A percentile compares a stretch with the other conserved stretches of the same genome.
These are phyloP conservation scores for Scedosporium aurantiacum DNA, from an alignment of 2,329 filamentous ascomycete genomes.

Conservation along the genomic window DNA sequence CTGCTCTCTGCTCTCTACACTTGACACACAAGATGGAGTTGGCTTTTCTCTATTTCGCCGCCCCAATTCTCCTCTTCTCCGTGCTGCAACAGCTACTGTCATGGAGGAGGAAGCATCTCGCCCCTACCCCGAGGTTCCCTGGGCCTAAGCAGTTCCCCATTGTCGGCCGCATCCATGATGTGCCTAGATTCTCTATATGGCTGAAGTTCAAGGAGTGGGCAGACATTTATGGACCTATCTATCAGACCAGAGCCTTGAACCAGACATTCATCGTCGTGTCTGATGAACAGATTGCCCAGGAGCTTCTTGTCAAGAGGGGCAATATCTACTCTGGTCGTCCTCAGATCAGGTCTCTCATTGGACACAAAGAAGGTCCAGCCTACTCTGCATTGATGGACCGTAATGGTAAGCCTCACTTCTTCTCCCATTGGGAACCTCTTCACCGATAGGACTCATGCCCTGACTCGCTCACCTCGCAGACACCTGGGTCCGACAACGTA, in stretches of 20 bases:
- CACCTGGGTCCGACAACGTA: conserved; percentile 35
- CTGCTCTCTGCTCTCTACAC: no score
- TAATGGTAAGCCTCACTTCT: conserved; percentile 24
- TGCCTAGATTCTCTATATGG: conserved; percentile 35
- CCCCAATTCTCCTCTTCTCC: no score
- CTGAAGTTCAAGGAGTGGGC: conserved; percentile 40
- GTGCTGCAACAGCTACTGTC: no score
- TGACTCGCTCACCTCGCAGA: conserved; percentile 16
- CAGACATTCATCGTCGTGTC: conserved; percentile 33
- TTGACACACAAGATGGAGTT: no score
- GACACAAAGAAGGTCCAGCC: conserved; percentile 35
- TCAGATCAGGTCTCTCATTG: conserved; percentile 36
- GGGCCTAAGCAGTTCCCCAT: conserved; percentile 36
- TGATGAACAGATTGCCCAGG: conserved; percentile 35
- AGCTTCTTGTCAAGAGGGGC: conserved; percentile 36
- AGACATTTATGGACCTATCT: conserved; percentile 30
- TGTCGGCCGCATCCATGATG: conserved; percentile 36
- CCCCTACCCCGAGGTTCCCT: conserved; percentile 21
- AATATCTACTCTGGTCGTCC: conserved; percentile 38
- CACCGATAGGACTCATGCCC: not conserved
- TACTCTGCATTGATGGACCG: conserved; percentile 40
- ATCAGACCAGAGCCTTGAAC: conserved; percentile 27
- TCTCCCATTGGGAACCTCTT: no score
- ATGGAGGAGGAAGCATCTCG: no score
- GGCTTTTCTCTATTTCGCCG: no score